Base-by-base conservation (phyloP, 140 eudicot genomes). In the Erigeron philadelphicus region DNA sequence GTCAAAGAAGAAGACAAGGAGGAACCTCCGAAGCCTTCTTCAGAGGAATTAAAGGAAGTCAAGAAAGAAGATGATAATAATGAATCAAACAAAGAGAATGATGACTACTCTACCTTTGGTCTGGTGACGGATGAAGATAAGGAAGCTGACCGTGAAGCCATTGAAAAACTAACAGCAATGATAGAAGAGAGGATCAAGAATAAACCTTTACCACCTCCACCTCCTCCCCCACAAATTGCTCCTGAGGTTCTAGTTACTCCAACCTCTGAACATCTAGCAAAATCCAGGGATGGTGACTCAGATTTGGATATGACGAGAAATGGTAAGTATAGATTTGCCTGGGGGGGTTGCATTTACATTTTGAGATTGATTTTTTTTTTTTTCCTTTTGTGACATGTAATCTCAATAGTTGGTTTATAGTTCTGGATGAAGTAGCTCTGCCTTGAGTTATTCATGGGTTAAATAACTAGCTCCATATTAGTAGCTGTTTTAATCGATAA, bases 131-230 rank as follows among this genome's bases (percentile, higher is more conserved):
- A 85, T 74, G 97, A 94, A 70, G 99, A 94, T 73, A 81, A 81
- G 57, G 87, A 80, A 75, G 91, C 95, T 68, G 99, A 94, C 25
- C 67, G 69, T 66, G 95, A 83, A 75, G 95, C 94, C 66, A 57
- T 52, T 59, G 97, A 87, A 76, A 94, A 89, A 85, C 76, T 94
- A 67, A 72, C 76, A 16, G 77, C 58, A 42, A 89, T 89, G 90
- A 69, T 94, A 70, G 99, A 94, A 81, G 99, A 94, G 75, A 84
- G 97, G 76, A 42, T 94, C 70, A 89, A 80, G 84, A 87, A 74
- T 66, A 86, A 75, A 65, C 96, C 96, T 66, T 75, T 85, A 40
- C 98, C 96, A 21, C 99, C 99, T 11, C 99, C 98, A 35, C 98
- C 98, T 5, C 92, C 89, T 12, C 93, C 77, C 3, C 80, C 96